Conservation (phyloP, 345 rosid genomes). For the Diplotaxis tenuifolia region DNA sequence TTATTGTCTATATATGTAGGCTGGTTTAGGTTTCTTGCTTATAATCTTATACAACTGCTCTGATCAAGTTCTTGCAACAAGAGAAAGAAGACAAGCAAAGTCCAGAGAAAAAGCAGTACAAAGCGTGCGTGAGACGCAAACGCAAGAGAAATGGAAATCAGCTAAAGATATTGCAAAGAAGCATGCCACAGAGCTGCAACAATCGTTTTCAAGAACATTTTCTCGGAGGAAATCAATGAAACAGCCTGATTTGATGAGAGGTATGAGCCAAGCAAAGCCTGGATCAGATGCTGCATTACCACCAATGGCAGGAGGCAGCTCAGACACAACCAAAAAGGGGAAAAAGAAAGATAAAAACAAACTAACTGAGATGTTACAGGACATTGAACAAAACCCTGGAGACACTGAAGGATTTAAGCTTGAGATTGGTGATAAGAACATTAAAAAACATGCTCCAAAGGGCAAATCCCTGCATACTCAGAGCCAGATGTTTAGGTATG, state of each 20-base stretch:
- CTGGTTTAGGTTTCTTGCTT: constrained; percentile 70
- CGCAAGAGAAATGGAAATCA: constrained; percentile 84
- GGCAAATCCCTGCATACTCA: constrained; percentile 83
- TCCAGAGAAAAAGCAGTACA: constrained; percentile 90
- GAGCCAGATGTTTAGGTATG: constrained; percentile 95
- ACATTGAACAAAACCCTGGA: constrained; percentile 73
- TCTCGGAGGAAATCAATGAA: constrained; percentile 62
- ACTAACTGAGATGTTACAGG: constrained; percentile 79
- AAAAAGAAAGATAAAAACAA: constrained; percentile 63
- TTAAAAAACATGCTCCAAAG: constrained; percentile 66
- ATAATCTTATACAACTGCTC: constrained; percentile 87
- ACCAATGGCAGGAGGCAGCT: constrained; percentile 37
- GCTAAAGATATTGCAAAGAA: constrained; percentile 89
- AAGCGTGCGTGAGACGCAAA: constrained; percentile 75
- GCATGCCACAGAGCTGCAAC: constrained; percentile 64
- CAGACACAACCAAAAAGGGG: constrained; percentile 44
- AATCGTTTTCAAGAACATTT: constrained; percentile 79
- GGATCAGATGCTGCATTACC: constrained; percentile 65
- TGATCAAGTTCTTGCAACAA: constrained; percentile 88
- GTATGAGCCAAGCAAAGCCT: constrained; percentile 55
- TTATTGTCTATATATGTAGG: constrained; percentile 42
- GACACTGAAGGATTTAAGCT: constrained; percentile 66
- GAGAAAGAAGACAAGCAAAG: constrained; percentile 82
- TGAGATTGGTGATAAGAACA: constrained; percentile 75
- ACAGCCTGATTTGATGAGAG: constrained; percentile 48